Percentiles rank a stretch among this genome's conserved stretches.
phyloP scores from a whole-genome alignment of 345 rosid species.

The Capsella bursapastoris region DNA sequence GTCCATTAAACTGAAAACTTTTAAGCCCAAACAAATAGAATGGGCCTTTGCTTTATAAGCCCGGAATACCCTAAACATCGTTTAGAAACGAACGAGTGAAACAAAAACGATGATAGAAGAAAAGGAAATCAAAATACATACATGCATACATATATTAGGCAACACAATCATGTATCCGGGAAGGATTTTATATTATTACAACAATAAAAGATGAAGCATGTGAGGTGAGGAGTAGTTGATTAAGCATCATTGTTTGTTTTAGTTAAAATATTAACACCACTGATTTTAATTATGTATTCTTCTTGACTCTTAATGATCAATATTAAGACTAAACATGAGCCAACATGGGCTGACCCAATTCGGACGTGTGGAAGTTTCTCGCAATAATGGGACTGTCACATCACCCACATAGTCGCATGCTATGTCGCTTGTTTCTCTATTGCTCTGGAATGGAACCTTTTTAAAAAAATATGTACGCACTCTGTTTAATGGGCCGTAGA shows the following conservation, averaged over 20 bases:
- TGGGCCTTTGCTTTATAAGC: too few relatives aligned
- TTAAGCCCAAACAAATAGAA: too few relatives aligned
- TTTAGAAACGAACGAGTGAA: neutral
- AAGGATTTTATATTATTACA: neutral
- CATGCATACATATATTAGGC: slow-evolving; percentile 4
- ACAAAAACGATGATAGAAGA: neutral
- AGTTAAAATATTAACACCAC: slow-evolving; percentile 14
- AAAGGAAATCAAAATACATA: neutral
- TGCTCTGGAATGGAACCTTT: neutral
- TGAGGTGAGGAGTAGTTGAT: slow-evolving; percentile 27
- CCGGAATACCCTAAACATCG: too few relatives aligned
- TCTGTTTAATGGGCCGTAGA: too few relatives aligned
- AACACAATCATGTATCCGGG: slow-evolving; percentile 22
- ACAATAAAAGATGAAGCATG: slow-evolving; percentile 22
- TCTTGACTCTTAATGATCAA: slow-evolving; percentile 7
- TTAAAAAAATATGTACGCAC: too few relatives aligned
- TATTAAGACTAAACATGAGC: neutral
- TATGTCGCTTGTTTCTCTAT: slow-evolving; percentile 3
- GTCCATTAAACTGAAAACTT: too few relatives aligned
- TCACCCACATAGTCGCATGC: slow-evolving; percentile 9
- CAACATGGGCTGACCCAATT: slow-evolving; percentile 10
- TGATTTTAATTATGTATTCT: slow-evolving; percentile 1
- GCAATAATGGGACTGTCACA: slow-evolving; percentile 10
- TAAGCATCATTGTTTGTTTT: slow-evolving; percentile 23
- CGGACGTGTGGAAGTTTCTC: slow-evolving; percentile 29